phyloP scores from a whole-genome alignment of 345 rosid genomes.

The Lenwebbia sp. region DNA sequence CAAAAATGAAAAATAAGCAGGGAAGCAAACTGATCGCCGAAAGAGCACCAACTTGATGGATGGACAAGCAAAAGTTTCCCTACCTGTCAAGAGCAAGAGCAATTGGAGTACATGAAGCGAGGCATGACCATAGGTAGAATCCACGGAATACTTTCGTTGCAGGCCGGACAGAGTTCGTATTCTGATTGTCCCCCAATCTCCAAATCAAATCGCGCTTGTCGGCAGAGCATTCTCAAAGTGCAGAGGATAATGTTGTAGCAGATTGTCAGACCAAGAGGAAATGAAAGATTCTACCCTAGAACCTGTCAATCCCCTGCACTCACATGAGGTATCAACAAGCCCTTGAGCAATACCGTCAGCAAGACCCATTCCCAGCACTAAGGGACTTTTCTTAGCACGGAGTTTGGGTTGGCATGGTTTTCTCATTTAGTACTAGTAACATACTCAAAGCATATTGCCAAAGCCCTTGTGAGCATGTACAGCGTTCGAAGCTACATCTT shows the following conservation, averaged over 20 bases:
- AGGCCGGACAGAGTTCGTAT: background rate
- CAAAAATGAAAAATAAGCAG: no score
- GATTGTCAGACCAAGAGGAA: background rate
- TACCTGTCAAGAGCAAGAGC: background rate
- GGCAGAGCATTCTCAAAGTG: background rate
- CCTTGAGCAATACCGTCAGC: background rate
- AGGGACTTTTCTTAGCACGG: background rate
- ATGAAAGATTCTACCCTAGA: background rate
- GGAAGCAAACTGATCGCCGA: no score
- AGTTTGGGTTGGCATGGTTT: background rate
- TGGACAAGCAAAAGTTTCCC: background rate
- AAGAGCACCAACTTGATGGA: no score
- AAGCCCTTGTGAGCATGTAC: background rate
- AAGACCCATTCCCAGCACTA: background rate
- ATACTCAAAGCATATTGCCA: background rate
- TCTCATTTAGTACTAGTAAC: background rate
- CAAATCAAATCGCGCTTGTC: background rate
- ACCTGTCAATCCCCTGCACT: no score
- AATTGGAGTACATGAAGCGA: background rate
- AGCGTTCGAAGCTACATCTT: background rate
- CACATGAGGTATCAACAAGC: background rate
- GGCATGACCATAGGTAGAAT: background rate
- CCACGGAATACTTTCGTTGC: background rate
- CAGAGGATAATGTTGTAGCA: background rate
- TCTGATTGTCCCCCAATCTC: background rate